Evolutionary conservation across 2,329 filamentous ascomycete species (phyloP), one percentile per base, ranked within the genome.

Genomic region (Akanthomyces dipterigenus): DNA sequence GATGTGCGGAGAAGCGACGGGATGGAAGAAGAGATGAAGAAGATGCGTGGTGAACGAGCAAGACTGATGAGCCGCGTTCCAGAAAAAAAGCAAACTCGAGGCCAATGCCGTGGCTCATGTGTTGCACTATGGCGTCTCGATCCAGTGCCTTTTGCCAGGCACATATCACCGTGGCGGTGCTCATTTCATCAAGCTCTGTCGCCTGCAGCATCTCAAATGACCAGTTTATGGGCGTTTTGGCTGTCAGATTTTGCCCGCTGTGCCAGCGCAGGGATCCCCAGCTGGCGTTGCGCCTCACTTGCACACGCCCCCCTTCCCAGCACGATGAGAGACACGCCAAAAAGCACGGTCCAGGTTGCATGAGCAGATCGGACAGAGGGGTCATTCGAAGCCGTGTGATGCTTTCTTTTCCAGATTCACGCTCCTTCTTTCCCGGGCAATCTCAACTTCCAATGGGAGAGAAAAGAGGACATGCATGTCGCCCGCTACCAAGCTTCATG

Each of bases 181-280:
- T 54, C 34, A 54, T 54, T 55, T 55, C 53, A 55, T 55, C 53
- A 24, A n/a, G 28, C 26, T 31, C 26, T 51, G 24, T 24, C 46
- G 43, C 36, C 56, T 53, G 56, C 56, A 60, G 48, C 48, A 60
- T 60, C 56, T 53, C 36, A 45, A 60, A 51, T 51, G 40, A 45
- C 26, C 26, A 42, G 49, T n/a, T n/a, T n/a, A n/a, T n/a, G n/a
- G n/a, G n/a, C n/a, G n/a, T n/a, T n/a, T n/a, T n/a, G n/a, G n/a
- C n/a, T n/a, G n/a, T n/a, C n/a, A n/a, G n/a, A n/a, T n/a, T n/a
- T n/a, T n/a, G n/a, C n/a, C n/a, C n/a, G n/a, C n/a, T n/a, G n/a
- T n/a, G 45, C 26, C n/a, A 48, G 38, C 7, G 14, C 55, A 48
- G 43, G 55, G 54, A 34, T 36, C 26, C 42, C 42, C 42, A n/a